Conservation (phyloP, 129 eudicot species). For the Helianthus annuus region HanXRQr2.0-SUNRISE NC_035433.2:141851029-141851528, state of each 20-base stretch:
- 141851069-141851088: too few species aligned
- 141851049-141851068: too few species aligned
- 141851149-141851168: too few species aligned
- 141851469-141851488: conserved; percentile 83
- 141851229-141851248: neutral
- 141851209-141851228: neutral
- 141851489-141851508: conserved; percentile 86
- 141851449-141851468: conserved; percentile 62
- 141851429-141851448: conserved; percentile 82
- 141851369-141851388: neutral
- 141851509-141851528: conserved; percentile 16
- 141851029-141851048: too few species aligned
- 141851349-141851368: neutral
- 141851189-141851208: too few species aligned
- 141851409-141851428: conserved; percentile 56
- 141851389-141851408: neutral
- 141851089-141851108: too few species aligned
- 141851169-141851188: too few species aligned
- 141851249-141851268: conserved; percentile 59
- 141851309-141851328: conserved; percentile 85
- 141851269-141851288: conserved; percentile 89
- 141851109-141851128: too few species aligned
- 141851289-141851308: conserved; percentile 79
- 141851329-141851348: conserved; percentile 2
- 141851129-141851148: too few species aligned